These are phyloP conservation scores for Epithemia pelagica DNA, from an alignment of 108 stramenopile genomes.

Conservation along the genomic window DNA sequence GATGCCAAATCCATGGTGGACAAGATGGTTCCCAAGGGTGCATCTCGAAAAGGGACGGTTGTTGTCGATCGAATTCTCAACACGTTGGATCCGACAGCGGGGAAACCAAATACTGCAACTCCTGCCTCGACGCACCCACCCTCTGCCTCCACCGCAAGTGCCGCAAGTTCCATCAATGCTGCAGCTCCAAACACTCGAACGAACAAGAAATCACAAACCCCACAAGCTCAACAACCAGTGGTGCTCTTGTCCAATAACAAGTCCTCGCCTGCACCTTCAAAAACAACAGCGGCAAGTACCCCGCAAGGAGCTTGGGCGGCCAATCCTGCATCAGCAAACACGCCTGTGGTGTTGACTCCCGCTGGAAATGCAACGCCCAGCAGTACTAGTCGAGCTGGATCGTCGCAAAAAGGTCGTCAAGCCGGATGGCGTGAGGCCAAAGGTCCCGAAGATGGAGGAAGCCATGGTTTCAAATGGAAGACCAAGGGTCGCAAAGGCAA, in stretches of 20 bases:
- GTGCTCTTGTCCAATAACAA: background rate
- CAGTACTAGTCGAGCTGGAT: background rate
- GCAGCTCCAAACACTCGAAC: background rate
- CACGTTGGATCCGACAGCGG: background rate
- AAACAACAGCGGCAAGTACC: background rate
- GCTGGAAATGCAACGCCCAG: background rate
- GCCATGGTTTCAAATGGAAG: background rate
- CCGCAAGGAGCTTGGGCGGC: no score
- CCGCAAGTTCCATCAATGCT: background rate
- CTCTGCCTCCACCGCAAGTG: background rate
- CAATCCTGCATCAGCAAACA: background rate
- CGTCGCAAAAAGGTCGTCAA: constrained; percentile 8
- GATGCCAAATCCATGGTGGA: constrained; percentile 65
- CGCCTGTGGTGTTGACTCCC: background rate
- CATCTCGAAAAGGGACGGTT: constrained; percentile 53
- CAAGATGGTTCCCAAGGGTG: constrained; percentile 54
- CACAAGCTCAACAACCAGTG: background rate
- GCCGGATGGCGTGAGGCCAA: background rate
- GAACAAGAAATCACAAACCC: background rate
- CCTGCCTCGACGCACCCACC: background rate
- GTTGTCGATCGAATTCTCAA: background rate
- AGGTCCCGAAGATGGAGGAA: background rate
- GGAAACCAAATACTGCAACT: background rate
- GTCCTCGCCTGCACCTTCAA: no score
- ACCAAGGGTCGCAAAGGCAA: background rate